Evolutionary conservation across 2,329 filamentous ascomycete genomes (phyloP).

Genomic region (Pseudogymnoascus pannorum): DNA sequence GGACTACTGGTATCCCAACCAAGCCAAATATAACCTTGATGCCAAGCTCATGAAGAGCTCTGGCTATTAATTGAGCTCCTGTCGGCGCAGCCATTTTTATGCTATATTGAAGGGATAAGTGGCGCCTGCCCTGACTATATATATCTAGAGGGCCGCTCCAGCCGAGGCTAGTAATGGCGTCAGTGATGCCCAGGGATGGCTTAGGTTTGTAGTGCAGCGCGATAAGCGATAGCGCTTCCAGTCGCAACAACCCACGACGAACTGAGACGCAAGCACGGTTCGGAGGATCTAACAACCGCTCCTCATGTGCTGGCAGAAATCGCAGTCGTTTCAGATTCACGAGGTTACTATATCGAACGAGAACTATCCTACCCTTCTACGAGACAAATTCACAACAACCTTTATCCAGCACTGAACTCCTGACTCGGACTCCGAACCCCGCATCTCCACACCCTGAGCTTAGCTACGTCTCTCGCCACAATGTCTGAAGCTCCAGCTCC

Average conservation of each 20-base stretch:
- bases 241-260: conserved; percentile 3
- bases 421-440: conserved; percentile 2
- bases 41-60: conserved; percentile 23
- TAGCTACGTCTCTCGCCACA: not conserved
- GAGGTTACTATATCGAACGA: not conserved
- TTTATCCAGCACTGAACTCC: not conserved
- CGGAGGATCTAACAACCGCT: conserved; percentile 8
- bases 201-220: conserved; percentile 3
- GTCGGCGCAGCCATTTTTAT: conserved; percentile 5
- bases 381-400: not conserved
- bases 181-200: conserved; percentile 1
- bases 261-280: conserved; percentile 1
- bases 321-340: conserved; percentile 5
- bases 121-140: conserved; percentile 5
- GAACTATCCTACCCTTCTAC: not conserved
- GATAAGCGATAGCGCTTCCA: conserved; percentile 5
- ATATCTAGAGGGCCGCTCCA: not conserved
- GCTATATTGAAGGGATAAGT: conserved; percentile 3
- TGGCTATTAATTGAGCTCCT: conserved; percentile 24
- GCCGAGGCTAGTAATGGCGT: conserved; percentile 6
- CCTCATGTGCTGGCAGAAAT: conserved; percentile 7
- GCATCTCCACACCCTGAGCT: conserved; percentile 2
- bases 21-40: conserved; percentile 26
- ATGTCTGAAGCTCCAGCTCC: conserved; percentile 25
- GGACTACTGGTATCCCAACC: conserved; percentile 39